phyloP scores from a whole-genome alignment of 2,329 filamentous ascomycete genomes.

The Penicillium hordei region DNA sequence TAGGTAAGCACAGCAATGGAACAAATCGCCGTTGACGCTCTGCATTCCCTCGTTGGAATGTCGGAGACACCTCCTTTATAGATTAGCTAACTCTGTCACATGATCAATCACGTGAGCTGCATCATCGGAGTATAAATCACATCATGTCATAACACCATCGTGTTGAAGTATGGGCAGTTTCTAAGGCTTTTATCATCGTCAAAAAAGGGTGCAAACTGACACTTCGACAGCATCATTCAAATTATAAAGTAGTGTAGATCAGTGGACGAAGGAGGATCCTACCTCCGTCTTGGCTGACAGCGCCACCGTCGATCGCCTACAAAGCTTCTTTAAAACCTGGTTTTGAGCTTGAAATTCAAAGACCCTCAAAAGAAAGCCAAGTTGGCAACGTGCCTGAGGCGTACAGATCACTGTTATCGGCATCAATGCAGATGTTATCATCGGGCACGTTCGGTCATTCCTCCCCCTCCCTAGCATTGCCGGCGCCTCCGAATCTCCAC shows the following conservation, averaged over 20 bases:
- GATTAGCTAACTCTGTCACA: neutral
- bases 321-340: conserved; percentile 9
- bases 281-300: neutral
- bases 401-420: neutral
- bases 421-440: neutral
- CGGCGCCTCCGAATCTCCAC: conserved; percentile 15
- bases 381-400: neutral
- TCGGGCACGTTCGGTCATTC: neutral
- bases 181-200: neutral
- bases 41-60: conserved; percentile 4
- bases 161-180: neutral
- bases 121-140: neutral
- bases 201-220: neutral
- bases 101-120: neutral
- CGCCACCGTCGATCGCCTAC: conserved; percentile 11
- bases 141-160: neutral
- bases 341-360: neutral
- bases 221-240: neutral
- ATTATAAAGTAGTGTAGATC: neutral
- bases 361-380: too few species aligned
- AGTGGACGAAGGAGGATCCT: neutral
- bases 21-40: neutral
- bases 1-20: neutral
- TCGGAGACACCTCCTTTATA: neutral
- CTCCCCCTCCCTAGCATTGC: conserved; percentile 7